Evolutionary conservation across 306 rosid genomes (phyloP).

Genomic region (Benincasa hispida): DNA sequence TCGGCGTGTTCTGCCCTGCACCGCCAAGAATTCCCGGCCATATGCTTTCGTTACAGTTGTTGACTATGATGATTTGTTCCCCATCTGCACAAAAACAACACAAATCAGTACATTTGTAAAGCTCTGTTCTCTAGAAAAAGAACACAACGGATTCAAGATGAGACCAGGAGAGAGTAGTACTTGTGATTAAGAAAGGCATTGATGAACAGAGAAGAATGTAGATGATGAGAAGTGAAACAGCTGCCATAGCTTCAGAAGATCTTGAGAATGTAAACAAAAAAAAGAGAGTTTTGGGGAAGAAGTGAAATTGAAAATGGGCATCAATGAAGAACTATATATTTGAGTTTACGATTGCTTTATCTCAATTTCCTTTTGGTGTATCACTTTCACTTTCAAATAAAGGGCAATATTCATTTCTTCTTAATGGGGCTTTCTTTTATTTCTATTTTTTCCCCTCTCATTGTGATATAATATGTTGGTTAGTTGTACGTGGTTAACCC

Average conservation of each 20-base stretch:
- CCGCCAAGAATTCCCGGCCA: slow-evolving; percentile 92
- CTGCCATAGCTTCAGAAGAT: neutral
- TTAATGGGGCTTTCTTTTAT: slow-evolving; percentile 23
- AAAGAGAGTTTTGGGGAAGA: slow-evolving; percentile 7
- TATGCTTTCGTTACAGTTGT: slow-evolving; percentile 67
- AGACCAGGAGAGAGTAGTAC: neutral
- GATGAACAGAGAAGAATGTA: neutral
- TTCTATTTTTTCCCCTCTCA: neutral
- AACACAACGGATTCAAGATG: neutral
- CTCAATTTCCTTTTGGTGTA: slow-evolving; percentile 9
- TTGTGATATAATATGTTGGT: neutral
- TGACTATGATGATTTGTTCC: slow-evolving; percentile 66
- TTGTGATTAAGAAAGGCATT: neutral
- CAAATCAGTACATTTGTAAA: neutral
- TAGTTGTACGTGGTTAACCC: neutral
- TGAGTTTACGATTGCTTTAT: slow-evolving; percentile 15
- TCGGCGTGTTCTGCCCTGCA: slow-evolving; percentile 62
- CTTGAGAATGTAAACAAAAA: neutral
- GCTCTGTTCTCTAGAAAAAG: neutral
- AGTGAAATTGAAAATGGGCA: slow-evolving; percentile 10
- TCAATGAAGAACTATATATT: neutral
- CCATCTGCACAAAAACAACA: slow-evolving; percentile 46
- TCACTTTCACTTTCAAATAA: slow-evolving; percentile 30
- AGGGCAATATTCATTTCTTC: slow-evolving; percentile 78
- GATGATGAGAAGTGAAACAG: neutral